Conservation (phyloP, 163 green algal genomes). For the Chlorella variabilis region DNA sequence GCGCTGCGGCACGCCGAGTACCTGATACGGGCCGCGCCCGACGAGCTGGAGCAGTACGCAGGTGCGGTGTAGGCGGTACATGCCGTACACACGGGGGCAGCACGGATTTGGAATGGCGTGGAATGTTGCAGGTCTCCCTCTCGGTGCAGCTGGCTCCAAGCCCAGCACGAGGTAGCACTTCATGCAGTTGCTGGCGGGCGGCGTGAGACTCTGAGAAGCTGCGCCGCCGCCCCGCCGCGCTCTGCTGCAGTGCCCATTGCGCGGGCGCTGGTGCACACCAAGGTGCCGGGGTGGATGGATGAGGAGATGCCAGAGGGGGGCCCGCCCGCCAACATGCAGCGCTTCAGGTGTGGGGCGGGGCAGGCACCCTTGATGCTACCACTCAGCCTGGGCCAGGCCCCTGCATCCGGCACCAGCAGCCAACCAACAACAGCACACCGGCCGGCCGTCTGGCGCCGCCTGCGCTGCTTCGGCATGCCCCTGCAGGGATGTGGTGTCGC, state of each 20-base stretch:
- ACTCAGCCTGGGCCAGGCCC: too few species aligned
- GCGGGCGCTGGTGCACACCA: slow-evolving; percentile 69
- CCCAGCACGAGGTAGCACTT: too few species aligned
- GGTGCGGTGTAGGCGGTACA: slow-evolving; percentile 51
- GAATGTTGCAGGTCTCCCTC: too few species aligned
- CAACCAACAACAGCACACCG: too few species aligned
- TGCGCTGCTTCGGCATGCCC: background rate
- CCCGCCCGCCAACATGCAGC: slow-evolving; percentile 34
- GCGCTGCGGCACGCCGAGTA: slow-evolving; percentile 62
- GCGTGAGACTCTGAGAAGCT: too few species aligned
- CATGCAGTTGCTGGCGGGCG: too few species aligned
- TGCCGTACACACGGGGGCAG: too few species aligned
- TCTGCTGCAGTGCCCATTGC: slow-evolving; percentile 62
- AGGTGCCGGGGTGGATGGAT: slow-evolving; percentile 71
- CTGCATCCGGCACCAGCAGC: too few species aligned
- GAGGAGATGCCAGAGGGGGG: slow-evolving; percentile 37
- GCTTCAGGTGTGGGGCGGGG: slow-evolving; percentile 36
- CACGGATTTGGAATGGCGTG: too few species aligned
- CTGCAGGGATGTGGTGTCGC: slow-evolving; percentile 56
- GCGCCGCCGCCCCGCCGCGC: too few species aligned
- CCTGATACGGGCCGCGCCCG: slow-evolving; percentile 71
- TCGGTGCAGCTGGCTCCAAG: too few species aligned
- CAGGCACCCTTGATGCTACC: background rate
- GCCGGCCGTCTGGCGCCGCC: too few species aligned
- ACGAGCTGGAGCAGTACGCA: slow-evolving; percentile 72